phyloP scores from a whole-genome alignment of 2,329 filamentous ascomycete species.

The Microsporum audouinii region DNA sequence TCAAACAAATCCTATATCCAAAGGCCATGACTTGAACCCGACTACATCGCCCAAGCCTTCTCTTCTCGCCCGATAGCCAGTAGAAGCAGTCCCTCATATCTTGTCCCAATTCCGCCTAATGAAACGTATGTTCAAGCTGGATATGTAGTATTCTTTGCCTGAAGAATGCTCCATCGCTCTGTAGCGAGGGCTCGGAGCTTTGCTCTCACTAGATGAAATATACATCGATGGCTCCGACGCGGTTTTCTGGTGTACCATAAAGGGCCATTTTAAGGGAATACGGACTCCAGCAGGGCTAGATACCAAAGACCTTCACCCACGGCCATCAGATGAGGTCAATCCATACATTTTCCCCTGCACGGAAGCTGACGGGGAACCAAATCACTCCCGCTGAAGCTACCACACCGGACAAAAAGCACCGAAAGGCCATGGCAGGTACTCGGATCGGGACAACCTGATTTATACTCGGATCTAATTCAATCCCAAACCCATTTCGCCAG shows the following conservation, averaged over 20 bases:
- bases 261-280: too few relatives aligned
- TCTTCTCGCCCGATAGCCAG: background rate
- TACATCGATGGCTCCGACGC: too few relatives aligned
- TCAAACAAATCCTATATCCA: too few relatives aligned
- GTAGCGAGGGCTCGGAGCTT: background rate
- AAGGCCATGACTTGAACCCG: too few relatives aligned
- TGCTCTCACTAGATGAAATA: too few relatives aligned
- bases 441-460: background rate
- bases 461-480: too few relatives aligned
- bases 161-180: background rate
- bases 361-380: background rate
- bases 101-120: background rate
- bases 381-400: background rate
- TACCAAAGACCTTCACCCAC: too few relatives aligned
- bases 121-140: background rate
- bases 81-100: background rate
- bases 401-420: background rate
- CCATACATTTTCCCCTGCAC: too few relatives aligned
- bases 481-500: too few relatives aligned
- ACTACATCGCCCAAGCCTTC: background rate
- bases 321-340: too few relatives aligned
- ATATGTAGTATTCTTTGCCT: background rate
- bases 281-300: too few relatives aligned
- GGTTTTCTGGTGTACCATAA: too few relatives aligned
- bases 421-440: background rate